A percentile compares a stretch with the other conserved stretches of the same genome.
Conservation (phyloP, 83 land plant species). For the Diphasiastrum complanatum region DNA sequence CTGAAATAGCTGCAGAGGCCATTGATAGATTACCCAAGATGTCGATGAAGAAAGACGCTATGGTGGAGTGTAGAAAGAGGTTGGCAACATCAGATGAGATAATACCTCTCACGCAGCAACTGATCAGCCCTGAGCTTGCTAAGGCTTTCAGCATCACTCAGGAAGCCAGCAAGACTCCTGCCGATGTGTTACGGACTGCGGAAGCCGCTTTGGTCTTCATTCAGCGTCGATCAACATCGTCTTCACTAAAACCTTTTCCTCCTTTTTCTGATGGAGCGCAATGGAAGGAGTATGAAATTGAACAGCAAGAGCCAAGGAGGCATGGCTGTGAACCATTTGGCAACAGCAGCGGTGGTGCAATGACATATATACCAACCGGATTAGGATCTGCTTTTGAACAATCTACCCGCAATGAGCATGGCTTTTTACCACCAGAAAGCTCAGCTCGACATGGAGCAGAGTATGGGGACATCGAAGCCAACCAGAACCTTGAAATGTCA, state of each 20-base stretch:
- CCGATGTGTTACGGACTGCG: slow-evolving; percentile 8
- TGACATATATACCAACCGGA: too few species aligned
- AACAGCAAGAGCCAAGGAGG: too few species aligned
- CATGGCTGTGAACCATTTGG: background rate
- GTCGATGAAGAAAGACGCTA: too few species aligned
- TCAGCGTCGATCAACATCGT: slow-evolving; percentile 3
- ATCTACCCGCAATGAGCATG: too few species aligned
- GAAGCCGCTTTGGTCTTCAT: background rate
- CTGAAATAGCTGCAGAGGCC: too few species aligned
- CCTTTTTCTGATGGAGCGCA: background rate
- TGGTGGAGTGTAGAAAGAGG: too few species aligned
- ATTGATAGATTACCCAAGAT: too few species aligned
- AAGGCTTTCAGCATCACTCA: slow-evolving; percentile 54
- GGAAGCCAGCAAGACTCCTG: background rate
- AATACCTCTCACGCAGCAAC: slow-evolving; percentile 59
- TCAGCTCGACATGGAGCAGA: background rate
- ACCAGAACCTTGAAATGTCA: background rate
- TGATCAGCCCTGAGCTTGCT: slow-evolving; percentile 77
- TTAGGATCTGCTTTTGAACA: too few species aligned
- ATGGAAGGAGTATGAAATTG: background rate
- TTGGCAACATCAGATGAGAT: slow-evolving; percentile 64
- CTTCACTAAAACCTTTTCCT: background rate
- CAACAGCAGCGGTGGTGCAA: too few species aligned
- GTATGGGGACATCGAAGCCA: background rate
- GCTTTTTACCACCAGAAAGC: too few species aligned